Evolutionary conservation across 140 eudicot genomes (phyloP).

Genomic region (Anethum foeniculum): DNA sequence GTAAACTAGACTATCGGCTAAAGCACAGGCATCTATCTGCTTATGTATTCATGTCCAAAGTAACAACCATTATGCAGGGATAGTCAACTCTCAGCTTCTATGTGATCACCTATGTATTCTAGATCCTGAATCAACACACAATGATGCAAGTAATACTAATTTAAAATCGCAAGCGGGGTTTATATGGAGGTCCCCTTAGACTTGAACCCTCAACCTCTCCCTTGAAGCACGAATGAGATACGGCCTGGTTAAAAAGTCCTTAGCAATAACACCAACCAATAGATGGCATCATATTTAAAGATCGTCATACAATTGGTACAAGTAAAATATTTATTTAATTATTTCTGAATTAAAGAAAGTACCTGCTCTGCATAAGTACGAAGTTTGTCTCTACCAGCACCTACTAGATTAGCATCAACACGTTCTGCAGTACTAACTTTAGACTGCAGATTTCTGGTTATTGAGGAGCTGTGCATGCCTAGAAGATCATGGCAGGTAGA

Average conservation of each 20-base stretch:
- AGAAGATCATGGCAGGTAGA: conserved; percentile 42
- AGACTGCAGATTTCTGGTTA: conserved; percentile 24
- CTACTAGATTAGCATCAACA: conserved; percentile 17
- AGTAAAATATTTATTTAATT: background rate
- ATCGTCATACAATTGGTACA: background rate
- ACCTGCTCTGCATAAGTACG: conserved; percentile 47
- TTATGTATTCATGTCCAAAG: background rate
- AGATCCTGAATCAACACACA: background rate
- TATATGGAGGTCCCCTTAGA: background rate
- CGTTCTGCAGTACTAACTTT: conserved; percentile 15
- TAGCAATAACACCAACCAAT: too few species aligned
- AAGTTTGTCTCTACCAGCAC: conserved; percentile 30
- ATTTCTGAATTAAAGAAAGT: background rate
- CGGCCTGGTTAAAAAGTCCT: background rate
- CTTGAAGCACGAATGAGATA: background rate
- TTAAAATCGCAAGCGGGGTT: background rate
- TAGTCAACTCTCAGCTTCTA: background rate
- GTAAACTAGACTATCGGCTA: background rate
- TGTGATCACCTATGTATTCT: background rate
- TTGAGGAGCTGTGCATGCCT: conserved; percentile 31
- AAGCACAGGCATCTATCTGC: background rate
- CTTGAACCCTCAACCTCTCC: background rate
- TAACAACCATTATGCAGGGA: background rate
- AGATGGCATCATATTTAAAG: background rate
- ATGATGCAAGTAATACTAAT: background rate